Conservation (phyloP, 1,284 basidiomycete genomes). For the Sanghuangporus baumii region DNA sequence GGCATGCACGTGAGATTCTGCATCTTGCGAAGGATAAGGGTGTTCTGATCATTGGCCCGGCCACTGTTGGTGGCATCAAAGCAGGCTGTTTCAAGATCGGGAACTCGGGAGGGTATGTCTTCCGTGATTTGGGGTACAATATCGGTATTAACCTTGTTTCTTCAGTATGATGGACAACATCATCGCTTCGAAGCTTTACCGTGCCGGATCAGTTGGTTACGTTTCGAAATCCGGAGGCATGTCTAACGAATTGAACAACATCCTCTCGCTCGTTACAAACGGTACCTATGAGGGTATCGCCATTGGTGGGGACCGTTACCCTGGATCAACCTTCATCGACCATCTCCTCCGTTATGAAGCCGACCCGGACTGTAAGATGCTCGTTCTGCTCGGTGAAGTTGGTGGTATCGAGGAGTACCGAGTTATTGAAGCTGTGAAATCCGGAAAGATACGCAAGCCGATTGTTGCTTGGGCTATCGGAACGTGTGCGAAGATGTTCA, state of each 20-base stretch:
- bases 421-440: constrained; percentile 96
- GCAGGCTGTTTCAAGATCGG: constrained; percentile 99
- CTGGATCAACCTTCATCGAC: constrained; percentile 98
- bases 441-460: constrained; percentile 93
- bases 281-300: constrained; percentile 99
- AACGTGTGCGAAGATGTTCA: constrained; percentile 99
- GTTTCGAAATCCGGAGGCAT: constrained; percentile 99
- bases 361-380: constrained; percentile 98
- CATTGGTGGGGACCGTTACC: constrained; percentile 99
- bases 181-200: constrained; percentile 97
- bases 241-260: constrained; percentile 99
- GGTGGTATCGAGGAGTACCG: constrained; percentile 99
- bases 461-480: constrained; percentile 99
- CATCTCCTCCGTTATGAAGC: constrained; percentile 96
- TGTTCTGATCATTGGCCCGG: constrained; percentile 96
- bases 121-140: constrained; percentile 2
- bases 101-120: constrained; percentile 87
- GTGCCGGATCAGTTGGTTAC: constrained; percentile 94
- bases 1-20: constrained; percentile 95
- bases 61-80: constrained; percentile 99
- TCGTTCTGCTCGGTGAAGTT: constrained; percentile 97
- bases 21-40: constrained; percentile 83
- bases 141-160: constrained; percentile 16
- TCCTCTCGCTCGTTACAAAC: constrained; percentile 95
- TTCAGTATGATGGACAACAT: constrained; percentile 99